phyloP scores from a whole-genome alignment of 495 filamentous ascomycete species.

The Elasticomyces elasticus region DNA sequence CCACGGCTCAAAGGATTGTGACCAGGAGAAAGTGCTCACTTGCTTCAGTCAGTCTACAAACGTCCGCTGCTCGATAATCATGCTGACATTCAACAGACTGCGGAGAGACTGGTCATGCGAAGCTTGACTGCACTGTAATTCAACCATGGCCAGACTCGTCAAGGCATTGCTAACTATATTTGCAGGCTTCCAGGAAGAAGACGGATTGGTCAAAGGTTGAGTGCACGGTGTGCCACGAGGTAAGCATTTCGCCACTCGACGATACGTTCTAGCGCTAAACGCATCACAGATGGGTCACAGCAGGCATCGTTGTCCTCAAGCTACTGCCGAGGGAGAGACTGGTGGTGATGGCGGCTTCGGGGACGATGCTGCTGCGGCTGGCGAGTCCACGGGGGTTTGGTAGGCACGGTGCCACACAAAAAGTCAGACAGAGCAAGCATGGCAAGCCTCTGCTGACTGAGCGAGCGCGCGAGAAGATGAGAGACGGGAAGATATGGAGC shows the following conservation, averaged over 20 bases:
- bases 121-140: neutral
- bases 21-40: neutral
- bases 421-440: neutral
- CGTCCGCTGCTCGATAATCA: too few species aligned
- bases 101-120: too few species aligned
- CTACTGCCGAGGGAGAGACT: constrained; percentile 32
- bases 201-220: constrained; percentile 65
- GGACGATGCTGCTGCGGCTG: constrained; percentile 20
- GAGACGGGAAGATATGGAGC: neutral
- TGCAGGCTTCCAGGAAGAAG: neutral
- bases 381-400: neutral
- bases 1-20: neutral
- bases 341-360: constrained; percentile 17
- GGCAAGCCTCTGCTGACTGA: neutral
- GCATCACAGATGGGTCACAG: constrained; percentile 57
- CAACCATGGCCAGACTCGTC: constrained; percentile 21
- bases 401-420: neutral
- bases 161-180: constrained; percentile 40
- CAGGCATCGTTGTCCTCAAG: constrained; percentile 48
- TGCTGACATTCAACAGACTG: too few species aligned
- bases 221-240: constrained; percentile 43
- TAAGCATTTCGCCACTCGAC: neutral
- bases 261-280: neutral
- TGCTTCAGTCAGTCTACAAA: neutral
- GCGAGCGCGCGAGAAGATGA: neutral